Evolutionary conservation across 495 filamentous ascomycete genomes (phyloP).

Genomic region (Sabuloglossum arenarium): DNA sequence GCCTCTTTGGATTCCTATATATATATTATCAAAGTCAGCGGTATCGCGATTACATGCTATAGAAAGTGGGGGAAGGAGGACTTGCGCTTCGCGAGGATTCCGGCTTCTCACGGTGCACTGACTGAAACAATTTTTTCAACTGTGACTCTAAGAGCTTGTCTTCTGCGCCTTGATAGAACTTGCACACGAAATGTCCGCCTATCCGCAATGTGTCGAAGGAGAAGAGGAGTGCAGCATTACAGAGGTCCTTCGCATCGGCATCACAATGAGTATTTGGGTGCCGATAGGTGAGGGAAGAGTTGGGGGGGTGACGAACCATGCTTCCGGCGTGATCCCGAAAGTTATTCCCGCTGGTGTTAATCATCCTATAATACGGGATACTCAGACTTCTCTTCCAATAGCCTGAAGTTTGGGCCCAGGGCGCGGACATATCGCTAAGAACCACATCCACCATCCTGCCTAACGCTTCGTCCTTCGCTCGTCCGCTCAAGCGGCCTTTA

Average conservation of each 20-base stretch:
- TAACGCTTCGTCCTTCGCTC: conserved; percentile 14
- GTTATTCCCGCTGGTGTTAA: conserved; percentile 81
- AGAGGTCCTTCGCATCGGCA: conserved; percentile 86
- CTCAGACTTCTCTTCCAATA: conserved; percentile 71
- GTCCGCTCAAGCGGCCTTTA: conserved; percentile 4
- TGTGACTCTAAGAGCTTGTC: conserved; percentile 55
- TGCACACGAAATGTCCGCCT: conserved; percentile 83
- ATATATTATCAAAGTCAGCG: too few species aligned
- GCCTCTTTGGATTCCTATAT: conserved; percentile 72
- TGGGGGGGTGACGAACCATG: conserved; percentile 46
- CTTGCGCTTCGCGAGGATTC: conserved; percentile 70
- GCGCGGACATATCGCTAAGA: conserved; percentile 94
- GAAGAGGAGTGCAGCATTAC: conserved; percentile 64
- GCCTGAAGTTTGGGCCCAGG: conserved; percentile 64
- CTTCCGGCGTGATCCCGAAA: conserved; percentile 84
- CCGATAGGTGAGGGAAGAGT: background rate
- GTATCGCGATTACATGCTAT: too few species aligned
- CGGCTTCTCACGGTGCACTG: conserved; percentile 72
- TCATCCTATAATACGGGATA: conserved; percentile 92
- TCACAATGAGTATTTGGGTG: background rate
- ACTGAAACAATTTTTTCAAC: conserved; percentile 52
- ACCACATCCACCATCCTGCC: conserved; percentile 70
- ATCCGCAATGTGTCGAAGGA: conserved; percentile 59
- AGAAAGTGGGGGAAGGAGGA: conserved; percentile 5
- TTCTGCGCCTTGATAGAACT: conserved; percentile 84